These are phyloP conservation scores for Coffea humblotiana DNA, from an alignment of 305 asterid genomes.

Conservation along the genomic window DNA sequence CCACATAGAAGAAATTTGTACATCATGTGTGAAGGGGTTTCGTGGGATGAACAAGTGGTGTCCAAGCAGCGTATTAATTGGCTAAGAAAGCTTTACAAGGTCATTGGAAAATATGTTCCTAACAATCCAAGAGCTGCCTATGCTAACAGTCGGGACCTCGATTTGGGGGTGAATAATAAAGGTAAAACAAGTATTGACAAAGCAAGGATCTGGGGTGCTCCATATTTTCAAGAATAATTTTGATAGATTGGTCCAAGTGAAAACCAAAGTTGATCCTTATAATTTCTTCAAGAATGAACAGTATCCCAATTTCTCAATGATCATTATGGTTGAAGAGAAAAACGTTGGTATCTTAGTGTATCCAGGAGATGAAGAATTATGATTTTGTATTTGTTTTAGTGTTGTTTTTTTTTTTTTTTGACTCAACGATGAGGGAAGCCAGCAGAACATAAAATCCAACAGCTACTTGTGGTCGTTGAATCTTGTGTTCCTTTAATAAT, in stretches of 20 bases:
- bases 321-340: not conserved
- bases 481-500: not conserved
- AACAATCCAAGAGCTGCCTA: conserved; percentile 10
- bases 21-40: not conserved
- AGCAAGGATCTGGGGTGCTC: too few relatives aligned
- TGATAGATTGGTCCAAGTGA: too few relatives aligned
- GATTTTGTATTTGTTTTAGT: not conserved
- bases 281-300: not conserved
- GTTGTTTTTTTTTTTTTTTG: not conserved
- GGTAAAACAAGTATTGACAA: not conserved
- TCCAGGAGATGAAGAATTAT: not conserved
- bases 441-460: not conserved
- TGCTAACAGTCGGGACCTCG: conserved; percentile 13
- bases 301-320: not conserved
- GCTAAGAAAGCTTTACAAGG: conserved; percentile 3
- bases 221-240: too few relatives aligned
- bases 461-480: not conserved
- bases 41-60: conserved; percentile 7
- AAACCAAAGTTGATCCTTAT: too few relatives aligned
- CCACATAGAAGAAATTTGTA: conserved; percentile 18
- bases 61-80: not conserved
- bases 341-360: not conserved
- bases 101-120: conserved; percentile 12
- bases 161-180: conserved; percentile 11
- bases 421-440: not conserved